Evolutionary conservation across 805 yeast genomes (phyloP), one percentile per base, ranked within the genome.

Genomic region (Phaffomyces opuntiae): DNA sequence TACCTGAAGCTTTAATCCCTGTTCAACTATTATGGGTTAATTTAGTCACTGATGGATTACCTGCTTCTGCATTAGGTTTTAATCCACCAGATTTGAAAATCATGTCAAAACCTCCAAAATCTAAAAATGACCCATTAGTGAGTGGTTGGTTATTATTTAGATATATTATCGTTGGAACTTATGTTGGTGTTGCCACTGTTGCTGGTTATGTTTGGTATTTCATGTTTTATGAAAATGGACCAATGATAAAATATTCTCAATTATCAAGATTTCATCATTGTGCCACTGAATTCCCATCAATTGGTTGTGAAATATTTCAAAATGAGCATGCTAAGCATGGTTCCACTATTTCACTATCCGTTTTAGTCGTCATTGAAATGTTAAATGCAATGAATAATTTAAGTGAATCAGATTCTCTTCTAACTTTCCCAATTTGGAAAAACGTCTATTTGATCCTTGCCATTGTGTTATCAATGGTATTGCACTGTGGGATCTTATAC

Each of bases 11-110:
- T 40, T 60, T 76, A 57, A 70, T 74, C 62, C 81, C 81, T 5
- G 80, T 77, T 33, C 81, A 77, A 57, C 70, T 75, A 9, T 65
- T 77, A 52, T 77, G 81, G 81, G 75, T 77, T 46, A 69, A 77
- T 49, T 70, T 77, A 36, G 78, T 77, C 16, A 77, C 81, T 16
- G 78, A 78, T 42, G 78, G 81, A 42, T 66, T 77, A 58, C 81
- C 81, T 40, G 81, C 81, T 25, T 75, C 79, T 63, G 81, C 81
- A 0, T 65, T 77, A 50, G 80, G 81, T 11, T 68, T 68, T 57
- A 68, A 68, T 45, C 73, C 73, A 5, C 68, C 72, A 9, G 72
- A 67, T 43, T 49, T 57, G 42, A 64, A 60, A 35, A 64, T 63
- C 45, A 68, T 68, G 73, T 49, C 54, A 4, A 56, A 67, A 34